Evolutionary conservation across 2,329 filamentous ascomycete species (phyloP).

Genomic region (Aspergillus persii): DNA sequence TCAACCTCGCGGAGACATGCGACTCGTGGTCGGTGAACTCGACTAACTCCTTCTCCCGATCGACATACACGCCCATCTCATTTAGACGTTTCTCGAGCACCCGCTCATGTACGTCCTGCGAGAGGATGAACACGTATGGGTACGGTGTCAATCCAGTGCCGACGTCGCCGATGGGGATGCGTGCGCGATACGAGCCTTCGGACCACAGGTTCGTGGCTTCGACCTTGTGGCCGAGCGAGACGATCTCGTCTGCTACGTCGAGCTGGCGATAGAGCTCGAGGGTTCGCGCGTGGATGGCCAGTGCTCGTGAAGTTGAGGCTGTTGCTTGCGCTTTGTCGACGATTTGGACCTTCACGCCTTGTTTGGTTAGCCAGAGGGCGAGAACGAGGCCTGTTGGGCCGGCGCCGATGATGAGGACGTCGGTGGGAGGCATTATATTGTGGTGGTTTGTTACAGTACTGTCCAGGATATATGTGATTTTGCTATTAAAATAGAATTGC

Average conservation of each 20-base stretch:
- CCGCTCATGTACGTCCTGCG: slow-evolving; percentile 31
- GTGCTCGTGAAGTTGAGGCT: slow-evolving; percentile 35
- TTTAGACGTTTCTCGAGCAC: slow-evolving; percentile 28
- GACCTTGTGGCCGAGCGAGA: slow-evolving; percentile 38
- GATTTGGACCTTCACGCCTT: slow-evolving; percentile 49
- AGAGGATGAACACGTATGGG: slow-evolving; percentile 26
- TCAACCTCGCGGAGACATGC: slow-evolving; percentile 22
- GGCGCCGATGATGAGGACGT: slow-evolving; percentile 47
- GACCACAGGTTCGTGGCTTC: slow-evolving; percentile 40
- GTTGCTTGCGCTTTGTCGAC: slow-evolving; percentile 45
- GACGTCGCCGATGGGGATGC: slow-evolving; percentile 23
- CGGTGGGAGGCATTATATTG: slow-evolving; percentile 1
- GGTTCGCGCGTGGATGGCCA: slow-evolving; percentile 51
- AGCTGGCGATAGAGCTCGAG: slow-evolving; percentile 53
- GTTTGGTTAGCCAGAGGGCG: slow-evolving; percentile 47
- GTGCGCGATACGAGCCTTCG: slow-evolving; percentile 19
- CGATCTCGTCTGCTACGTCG: slow-evolving; percentile 35
- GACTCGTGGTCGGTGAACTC: slow-evolving; percentile 23
- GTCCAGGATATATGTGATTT: no score
- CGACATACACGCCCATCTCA: slow-evolving; percentile 25
- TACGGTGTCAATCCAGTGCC: slow-evolving; percentile 29
- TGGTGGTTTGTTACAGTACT: background rate
- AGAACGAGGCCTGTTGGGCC: slow-evolving; percentile 48
- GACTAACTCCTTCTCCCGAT: slow-evolving; percentile 26
- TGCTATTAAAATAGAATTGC: no score